Base-by-base conservation (phyloP, 768 basidiomycete species). In the Suillus spraguei region DNA sequence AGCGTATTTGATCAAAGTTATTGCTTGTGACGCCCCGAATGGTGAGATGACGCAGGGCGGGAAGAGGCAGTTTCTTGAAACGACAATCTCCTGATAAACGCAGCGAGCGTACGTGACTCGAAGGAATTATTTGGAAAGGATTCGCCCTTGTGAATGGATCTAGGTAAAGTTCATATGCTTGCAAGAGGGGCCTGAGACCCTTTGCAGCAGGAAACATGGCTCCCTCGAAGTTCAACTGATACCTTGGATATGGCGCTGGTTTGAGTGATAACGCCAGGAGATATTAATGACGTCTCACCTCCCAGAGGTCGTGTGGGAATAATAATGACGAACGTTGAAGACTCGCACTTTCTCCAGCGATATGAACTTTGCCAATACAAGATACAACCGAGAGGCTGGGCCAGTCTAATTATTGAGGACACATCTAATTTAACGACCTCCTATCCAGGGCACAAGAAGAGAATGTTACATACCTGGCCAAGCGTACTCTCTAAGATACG, bases 1-100 rank as follows among this genome's bases (percentile, higher is more conserved):
- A 64, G 56, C 63, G 67, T 52, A 70, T 69, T 46, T 66, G 65
- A 63, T 82, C 78, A 60, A 81, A 75, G 42, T 71, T 67, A 58
- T 74, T 78, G 49, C 75, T 76, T 20, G 74, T 76, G 38, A 79
- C 68, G 53, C 71, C 74, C 54, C 64, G 61, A 22, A 81, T 70
- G 71, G 24, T 72, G 63, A 41, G 56, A 35, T 53, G 52, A 16
- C 69, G 69, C 47, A 80, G 69, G 32, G 56, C 50, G 4, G 62
- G 64, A 14, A 71, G 63, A 50, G 61, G 49, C 0, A 61, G 49
- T 3, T 46, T 58, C 24, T 35, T 24, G 61, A 79, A 63, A 53
- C 64, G 66, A 63, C 73, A 73, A 58, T 72, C 65, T 24, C 79
- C 80, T 4, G 79, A 79, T 28, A 80, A 65, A 11, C 77, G 76